Base-by-base conservation (phyloP, 768 basidiomycete genomes). In the Tephrocybe rancida region DNA sequence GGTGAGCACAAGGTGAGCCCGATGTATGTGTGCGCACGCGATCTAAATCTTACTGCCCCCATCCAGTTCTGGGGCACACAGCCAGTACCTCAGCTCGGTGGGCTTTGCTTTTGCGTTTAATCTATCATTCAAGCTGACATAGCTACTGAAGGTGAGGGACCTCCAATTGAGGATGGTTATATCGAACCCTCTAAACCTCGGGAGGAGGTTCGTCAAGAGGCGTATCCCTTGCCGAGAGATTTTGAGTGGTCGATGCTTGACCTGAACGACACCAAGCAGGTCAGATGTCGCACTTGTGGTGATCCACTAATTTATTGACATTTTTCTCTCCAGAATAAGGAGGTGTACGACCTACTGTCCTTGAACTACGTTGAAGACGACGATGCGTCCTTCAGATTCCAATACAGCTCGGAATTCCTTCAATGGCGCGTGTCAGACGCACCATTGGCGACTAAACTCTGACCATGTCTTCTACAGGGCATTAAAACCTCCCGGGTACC, bases 341-440 rank as follows among this genome's bases (percentile, higher is more conserved):
- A 99, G 67, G 86, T 98, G 11, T 92, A 97, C 63, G 87, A 94
- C 59, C 79, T 99, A 2, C 75, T 99, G 35, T 97, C 93, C 3
- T 78, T 87, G 11, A 90, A 98, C 71, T 99, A 98, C 61, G 95
- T 99, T 41, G 97, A 99, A 68, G 97, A 99, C 65, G 88, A 92
- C 60, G 89, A 93, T 45, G 95, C 95, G 5, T 81, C 90, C n/a
- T 97, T 98, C 79, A 85, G 97, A 30, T 98, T 99, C 78, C 86
- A 92, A 66, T 99, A 99, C 64, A 91, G 88, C 38, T 85, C 93
- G 3, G 94, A 98, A 67, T 99, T 99, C 70, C 75, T 99, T 26
- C 76, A 86, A 67, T 99, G 97, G 97, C 91, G 59, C 35, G 41
- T 22, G 73, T 55, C 10, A 27, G 44, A 44, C 38, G 35, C 30